Evolutionary conservation across 1,284 basidiomycete genomes (phyloP), one percentile per base, ranked within the genome.

Genomic region (Trichosporon ovoides): DNA sequence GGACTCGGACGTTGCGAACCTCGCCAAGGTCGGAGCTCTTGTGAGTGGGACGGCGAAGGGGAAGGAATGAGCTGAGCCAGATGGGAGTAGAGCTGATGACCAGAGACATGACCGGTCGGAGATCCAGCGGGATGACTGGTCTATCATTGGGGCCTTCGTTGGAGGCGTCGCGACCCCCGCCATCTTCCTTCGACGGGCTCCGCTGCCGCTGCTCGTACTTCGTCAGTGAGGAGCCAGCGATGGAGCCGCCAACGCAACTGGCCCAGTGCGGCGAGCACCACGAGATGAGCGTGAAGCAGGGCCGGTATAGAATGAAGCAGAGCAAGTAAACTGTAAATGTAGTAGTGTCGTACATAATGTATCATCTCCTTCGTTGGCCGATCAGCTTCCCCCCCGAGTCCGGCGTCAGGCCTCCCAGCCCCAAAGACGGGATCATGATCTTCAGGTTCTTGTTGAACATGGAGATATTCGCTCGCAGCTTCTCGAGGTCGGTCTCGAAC

Each of bases 201-300:
- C 69, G 10, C 58, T 74, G 2, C 56, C 65, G 11, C 56, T 40
- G 7, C 63, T 77, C 16, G 66, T 99, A 97, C 79, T 98, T 98
- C 76, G 83, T 78, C 40, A 78, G 82, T 38, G 92, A 96, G 74
- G 80, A 83, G 37, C 95, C 95, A 1, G 67, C 73, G 35, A 83
- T 91, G 54, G 83, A 85, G 66, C 81, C 83, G 53, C 96, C 96
- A 4, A 78, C 83, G 33, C 87, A 88, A 91, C 62, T 74, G 43
- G 66, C 64, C 22, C 55, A 55, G 7, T 68, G 67, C 43, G 75
- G 76, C 48, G 76, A 77, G 60, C 72, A 75, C 62, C 76, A 77
- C 62, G 76, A 77, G 60, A 74, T 77, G 76, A 70, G 68, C 24
- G 74, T 73, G 14, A 77, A 77, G 64, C 43, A 48, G 24, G 43